Conservation (phyloP, 2,329 filamentous ascomycete species). For the Paracamarosporium sp. region DNA sequence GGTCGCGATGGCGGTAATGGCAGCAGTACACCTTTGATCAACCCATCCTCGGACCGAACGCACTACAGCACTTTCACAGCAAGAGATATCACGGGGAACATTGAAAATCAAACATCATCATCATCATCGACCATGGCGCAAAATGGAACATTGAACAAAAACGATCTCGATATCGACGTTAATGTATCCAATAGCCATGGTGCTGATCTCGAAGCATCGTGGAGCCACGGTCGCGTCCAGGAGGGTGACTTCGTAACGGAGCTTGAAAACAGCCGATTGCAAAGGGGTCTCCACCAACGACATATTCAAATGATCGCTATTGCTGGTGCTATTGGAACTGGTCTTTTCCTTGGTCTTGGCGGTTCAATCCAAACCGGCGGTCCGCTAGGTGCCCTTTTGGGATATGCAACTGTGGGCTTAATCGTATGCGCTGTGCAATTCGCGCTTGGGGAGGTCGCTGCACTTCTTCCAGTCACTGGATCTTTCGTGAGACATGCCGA, state of each 20-base stretch:
- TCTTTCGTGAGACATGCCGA: conserved; percentile 59
- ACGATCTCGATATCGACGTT: conserved; percentile 4
- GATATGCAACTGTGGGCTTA: conserved; percentile 58
- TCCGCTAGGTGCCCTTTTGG: conserved; percentile 60
- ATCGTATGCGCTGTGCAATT: conserved; percentile 60
- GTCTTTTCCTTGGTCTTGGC: conserved; percentile 62
- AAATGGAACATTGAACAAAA: not conserved
- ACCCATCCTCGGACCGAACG: not conserved
- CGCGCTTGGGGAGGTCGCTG: conserved; percentile 59
- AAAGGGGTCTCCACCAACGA: conserved; percentile 49
- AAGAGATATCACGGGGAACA: no score
- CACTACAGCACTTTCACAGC: conserved; percentile 10
- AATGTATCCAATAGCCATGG: conserved; percentile 5
- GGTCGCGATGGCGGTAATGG: not conserved
- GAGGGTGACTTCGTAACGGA: conserved; percentile 30
- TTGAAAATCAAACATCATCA: not conserved
- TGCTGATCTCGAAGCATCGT: conserved; percentile 12
- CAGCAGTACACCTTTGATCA: conserved; percentile 1
- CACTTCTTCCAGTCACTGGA: conserved; percentile 59
- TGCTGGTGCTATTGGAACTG: conserved; percentile 62
- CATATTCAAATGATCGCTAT: conserved; percentile 65
- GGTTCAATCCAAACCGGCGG: conserved; percentile 59
- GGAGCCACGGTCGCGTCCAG: conserved; percentile 1
- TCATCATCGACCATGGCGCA: not conserved
- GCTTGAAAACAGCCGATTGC: conserved; percentile 30